Base-by-base conservation (phyloP, 2,329 filamentous ascomycete species). In the Pyricularia grisea region DNA sequence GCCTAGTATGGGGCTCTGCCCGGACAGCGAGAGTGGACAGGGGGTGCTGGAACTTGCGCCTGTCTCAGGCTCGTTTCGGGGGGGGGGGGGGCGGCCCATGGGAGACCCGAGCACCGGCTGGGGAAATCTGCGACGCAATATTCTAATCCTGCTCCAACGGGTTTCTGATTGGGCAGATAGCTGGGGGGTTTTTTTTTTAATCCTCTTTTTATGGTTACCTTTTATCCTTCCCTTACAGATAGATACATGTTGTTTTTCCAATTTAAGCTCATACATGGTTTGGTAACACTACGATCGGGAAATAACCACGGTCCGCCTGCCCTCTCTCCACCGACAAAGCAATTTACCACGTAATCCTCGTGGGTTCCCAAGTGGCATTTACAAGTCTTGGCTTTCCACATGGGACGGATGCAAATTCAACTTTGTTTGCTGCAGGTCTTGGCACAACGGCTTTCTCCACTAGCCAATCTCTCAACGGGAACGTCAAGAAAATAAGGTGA, bases 61-160 rank as follows among this genome's bases (percentile, higher is more conserved):
- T 69, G 73, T 74, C 72, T 74, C 73, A 74, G 70, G 50, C 33
- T 65, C 65, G 73, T 74, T 74, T 74, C 72, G n/a, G n/a, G n/a
- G n/a, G n/a, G n/a, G 72, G 69, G 64, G 10, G 28, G 28, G 42
- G 70, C 73, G 73, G 73, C 70, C 70, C 68, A 69, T 68, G 69
- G 25, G 58, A 28, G 58, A 67, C 66, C 71, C 70, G 70, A 68
- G n/a, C 9, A 31, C n/a, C 31, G 31, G 31, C 11, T 31, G 31
- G 17, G 31, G n/a, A 25, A 25, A 36, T 42, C 68, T 68, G 60
- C 68, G 60, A 67, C 65, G 23, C 28, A 14, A 68, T 55, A 6
- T 20, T 50, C 14, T n/a, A 50, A 42, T 50, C 42, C 20, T n/a
- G 17, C 42, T n/a, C 14, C 17, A 50, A 50, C 5, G 17, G 42